Percentiles rank a stretch among this genome's conserved stretches.
Conservation (phyloP, 441 rosid genomes). For the Erodium texanum region DNA sequence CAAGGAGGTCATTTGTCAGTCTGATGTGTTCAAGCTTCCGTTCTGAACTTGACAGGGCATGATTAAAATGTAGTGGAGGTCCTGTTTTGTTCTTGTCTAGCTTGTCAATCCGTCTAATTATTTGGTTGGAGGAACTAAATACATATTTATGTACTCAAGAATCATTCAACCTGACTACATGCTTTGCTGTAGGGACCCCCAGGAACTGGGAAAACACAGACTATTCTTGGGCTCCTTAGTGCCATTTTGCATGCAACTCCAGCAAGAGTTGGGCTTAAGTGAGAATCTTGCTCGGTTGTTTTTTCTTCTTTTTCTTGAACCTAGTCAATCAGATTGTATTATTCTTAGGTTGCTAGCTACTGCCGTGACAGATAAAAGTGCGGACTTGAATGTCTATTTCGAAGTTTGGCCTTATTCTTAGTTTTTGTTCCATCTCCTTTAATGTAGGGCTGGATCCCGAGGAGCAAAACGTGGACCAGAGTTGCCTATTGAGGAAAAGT, state of each 20-base stretch:
- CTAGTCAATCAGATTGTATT: not conserved
- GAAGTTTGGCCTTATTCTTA: slow-evolving; percentile 3
- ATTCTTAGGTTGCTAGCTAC: not conserved
- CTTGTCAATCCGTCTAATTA: too few species aligned
- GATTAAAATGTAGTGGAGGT: too few species aligned
- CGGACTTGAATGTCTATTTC: not conserved
- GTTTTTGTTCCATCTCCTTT: slow-evolving; percentile 12
- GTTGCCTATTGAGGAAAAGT: slow-evolving; percentile 66
- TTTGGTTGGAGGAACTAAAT: too few species aligned
- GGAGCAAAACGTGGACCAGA: slow-evolving; percentile 43
- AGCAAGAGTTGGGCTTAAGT: slow-evolving; percentile 60
- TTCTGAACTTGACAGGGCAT: too few species aligned
- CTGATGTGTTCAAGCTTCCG: too few species aligned
- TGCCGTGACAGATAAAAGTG: slow-evolving; percentile 6
- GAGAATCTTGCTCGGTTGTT: slow-evolving; percentile 17
- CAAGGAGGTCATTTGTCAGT: too few species aligned
- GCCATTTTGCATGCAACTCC: slow-evolving; percentile 96
- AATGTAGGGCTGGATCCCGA: slow-evolving; percentile 38
- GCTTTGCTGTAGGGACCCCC: slow-evolving; percentile 74
- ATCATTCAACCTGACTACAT: slow-evolving; percentile 14
- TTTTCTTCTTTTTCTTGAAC: slow-evolving; percentile 5
- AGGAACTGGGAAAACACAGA: slow-evolving; percentile 97
- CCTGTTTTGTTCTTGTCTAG: too few species aligned
- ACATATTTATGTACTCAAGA: not conserved
- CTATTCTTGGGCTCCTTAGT: slow-evolving; percentile 86